Evolutionary conservation across 805 yeast genomes (phyloP), one percentile per base, ranked within the genome.

Genomic region (Candida silvicultrix): DNA sequence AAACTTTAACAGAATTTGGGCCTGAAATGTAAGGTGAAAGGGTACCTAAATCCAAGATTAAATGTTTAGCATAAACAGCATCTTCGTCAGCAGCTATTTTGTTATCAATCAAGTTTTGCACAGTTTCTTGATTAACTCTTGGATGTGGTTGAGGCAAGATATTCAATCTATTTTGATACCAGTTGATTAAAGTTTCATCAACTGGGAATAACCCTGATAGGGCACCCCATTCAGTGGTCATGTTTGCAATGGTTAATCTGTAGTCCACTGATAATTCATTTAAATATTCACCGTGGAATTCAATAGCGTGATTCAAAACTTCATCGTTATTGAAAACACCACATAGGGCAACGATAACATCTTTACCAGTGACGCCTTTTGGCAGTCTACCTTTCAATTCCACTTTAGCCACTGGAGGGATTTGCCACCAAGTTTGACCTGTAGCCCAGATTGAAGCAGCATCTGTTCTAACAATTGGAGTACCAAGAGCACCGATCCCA

Each of bases 391-490:
- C 97, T 53, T 76, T 72, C 46, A 94, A 75, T 64, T 88, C 95
- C 10, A 94, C 98, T 58, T 82, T 80, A 32, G 98, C 99, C 21
- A 94, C 98, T 0, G 99, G 98, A 3, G 99, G 99, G 45, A 94
- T 88, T 77, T 95, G 99, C 99, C 99, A 94, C 99, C 99, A 94
- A 4, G 99, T 94, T 69, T 89, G 95, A 37, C 98, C 98, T 0
- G 99, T 94, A 12, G 99, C 98, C 99, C 99, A 94, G 54, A 94
- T 92, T 10, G 97, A 81, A 4, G 99, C 99, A 20, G 98, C 99
- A 67, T 94, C 99, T 0, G 99, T 94, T 67, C 99, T 80, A 46
- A 94, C 99, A 45, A 94, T 85, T 10, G 99, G 98, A 3, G 99
- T 95, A 44, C 99, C 99, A 47, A 94, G 71, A 20, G 96, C 74